Evolutionary conservation across 208 protist genomes (phyloP).

Genomic region (Sergeia podlipaevii): DNA sequence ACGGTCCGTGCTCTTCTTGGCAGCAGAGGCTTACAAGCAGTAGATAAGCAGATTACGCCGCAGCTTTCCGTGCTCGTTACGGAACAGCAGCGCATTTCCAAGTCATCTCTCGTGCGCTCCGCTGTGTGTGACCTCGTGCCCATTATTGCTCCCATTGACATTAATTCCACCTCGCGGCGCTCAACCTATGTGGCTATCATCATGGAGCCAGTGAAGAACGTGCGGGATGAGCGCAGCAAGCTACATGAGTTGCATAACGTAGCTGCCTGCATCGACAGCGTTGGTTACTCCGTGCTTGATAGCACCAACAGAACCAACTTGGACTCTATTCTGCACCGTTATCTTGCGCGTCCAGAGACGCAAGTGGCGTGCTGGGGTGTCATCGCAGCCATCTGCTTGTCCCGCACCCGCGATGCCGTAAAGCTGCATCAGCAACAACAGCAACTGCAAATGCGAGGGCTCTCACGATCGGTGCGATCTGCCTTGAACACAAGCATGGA

Average conservation of each 20-base stretch:
- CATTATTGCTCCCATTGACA: conserved; percentile 79
- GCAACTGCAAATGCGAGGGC: conserved; percentile 6
- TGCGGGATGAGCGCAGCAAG: conserved; percentile 83
- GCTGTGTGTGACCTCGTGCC: conserved; percentile 87
- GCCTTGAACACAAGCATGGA: neutral
- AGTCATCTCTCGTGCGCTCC: conserved; percentile 64
- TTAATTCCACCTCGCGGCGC: conserved; percentile 48
- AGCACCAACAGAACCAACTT: conserved; percentile 81
- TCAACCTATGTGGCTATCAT: conserved; percentile 81
- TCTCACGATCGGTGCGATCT: conserved; percentile 8
- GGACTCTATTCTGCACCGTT: conserved; percentile 84
- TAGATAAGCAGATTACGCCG: conserved; percentile 73
- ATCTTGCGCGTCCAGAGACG: conserved; percentile 77
- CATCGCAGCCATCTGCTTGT: conserved; percentile 74
- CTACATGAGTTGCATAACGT: conserved; percentile 77
- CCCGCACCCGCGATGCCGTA: conserved; percentile 8
- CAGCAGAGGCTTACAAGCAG: conserved; percentile 60
- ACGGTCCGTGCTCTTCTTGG: conserved; percentile 73
- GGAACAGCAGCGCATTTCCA: conserved; percentile 79
- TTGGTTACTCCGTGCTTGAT: conserved; percentile 80
- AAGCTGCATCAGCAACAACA: neutral
- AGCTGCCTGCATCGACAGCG: conserved; percentile 73
- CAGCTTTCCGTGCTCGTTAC: conserved; percentile 84
- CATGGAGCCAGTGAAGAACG: conserved; percentile 92
- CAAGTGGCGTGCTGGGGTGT: conserved; percentile 88